Conservation (phyloP, 495 filamentous ascomycete genomes). For the Xylaria telfairii region DNA sequence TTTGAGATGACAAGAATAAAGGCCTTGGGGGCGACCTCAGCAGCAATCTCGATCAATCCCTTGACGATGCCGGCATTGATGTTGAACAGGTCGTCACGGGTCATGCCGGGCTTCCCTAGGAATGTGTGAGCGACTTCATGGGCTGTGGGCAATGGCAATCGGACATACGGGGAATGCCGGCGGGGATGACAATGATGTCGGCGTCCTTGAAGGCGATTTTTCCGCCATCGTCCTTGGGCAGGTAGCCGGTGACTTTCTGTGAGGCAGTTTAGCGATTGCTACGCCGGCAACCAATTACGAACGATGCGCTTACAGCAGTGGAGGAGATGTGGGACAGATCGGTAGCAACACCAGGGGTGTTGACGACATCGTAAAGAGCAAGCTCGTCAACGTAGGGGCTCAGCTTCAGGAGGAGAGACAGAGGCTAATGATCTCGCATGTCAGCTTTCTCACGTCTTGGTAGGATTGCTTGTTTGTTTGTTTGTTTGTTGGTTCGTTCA, state of each 20-base stretch:
- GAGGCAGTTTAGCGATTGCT: constrained; percentile 38
- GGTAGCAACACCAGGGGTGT: constrained; percentile 93
- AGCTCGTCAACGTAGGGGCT: constrained; percentile 87
- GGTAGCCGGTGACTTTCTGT: constrained; percentile 89
- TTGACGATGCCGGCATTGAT: constrained; percentile 96
- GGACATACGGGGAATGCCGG: constrained; percentile 91
- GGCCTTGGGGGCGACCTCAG: constrained; percentile 86
- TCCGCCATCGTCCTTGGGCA: constrained; percentile 88
- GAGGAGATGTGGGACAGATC: constrained; percentile 98
- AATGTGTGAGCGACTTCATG: constrained; percentile 24
- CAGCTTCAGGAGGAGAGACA: constrained; percentile 93
- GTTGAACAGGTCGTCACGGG: constrained; percentile 98
- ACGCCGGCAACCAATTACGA: not conserved
- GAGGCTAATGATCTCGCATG: constrained; percentile 65
- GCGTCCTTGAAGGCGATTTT: constrained; percentile 87
- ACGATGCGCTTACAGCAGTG: constrained; percentile 72
- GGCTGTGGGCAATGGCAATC: not conserved
- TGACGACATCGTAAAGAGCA: constrained; percentile 97
- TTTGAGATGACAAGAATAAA: constrained; percentile 97
- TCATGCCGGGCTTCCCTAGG: constrained; percentile 98
- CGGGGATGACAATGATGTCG: constrained; percentile 95
- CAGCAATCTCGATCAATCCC: constrained; percentile 81
- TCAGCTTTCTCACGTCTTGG: constrained; percentile 36
- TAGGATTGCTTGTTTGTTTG: constrained; percentile 19
- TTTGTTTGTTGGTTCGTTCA: constrained; percentile 22